These are phyloP conservation scores for Lachancea sp. DNA, from an alignment of 805 yeast genomes.

Conservation along the genomic window DNA sequence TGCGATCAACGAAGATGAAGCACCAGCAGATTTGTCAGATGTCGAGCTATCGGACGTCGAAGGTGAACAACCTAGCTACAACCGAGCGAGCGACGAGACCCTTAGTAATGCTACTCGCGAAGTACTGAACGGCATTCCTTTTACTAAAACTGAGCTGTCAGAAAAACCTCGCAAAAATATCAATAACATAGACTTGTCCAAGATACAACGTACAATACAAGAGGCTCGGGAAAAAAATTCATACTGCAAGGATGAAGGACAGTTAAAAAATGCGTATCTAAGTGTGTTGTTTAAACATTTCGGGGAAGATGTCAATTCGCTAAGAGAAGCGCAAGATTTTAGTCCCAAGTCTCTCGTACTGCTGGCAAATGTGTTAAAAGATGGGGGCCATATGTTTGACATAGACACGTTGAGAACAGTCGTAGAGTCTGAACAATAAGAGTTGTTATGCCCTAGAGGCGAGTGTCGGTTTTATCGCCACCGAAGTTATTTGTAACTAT, in stretches of 20 bases:
- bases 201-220: conserved; percentile 27
- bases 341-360: conserved; percentile 48
- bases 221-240: conserved; percentile 20
- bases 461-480: neutral
- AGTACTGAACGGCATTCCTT: conserved; percentile 21
- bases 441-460: neutral
- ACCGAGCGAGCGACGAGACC: conserved; percentile 11
- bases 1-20: conserved; percentile 5
- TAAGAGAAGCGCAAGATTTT: conserved; percentile 61
- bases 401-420: conserved; percentile 40
- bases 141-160: conserved; percentile 35
- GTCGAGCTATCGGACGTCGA: conserved; percentile 24
- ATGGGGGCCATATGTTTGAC: conserved; percentile 55
- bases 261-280: conserved; percentile 46
- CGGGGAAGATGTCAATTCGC: conserved; percentile 53
- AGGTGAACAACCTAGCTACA: neutral
- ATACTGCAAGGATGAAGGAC: conserved; percentile 11
- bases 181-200: conserved; percentile 27
- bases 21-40: conserved; percentile 31
- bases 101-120: conserved; percentile 20
- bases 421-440: conserved; percentile 20
- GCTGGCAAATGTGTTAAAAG: conserved; percentile 52
- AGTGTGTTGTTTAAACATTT: conserved; percentile 50
- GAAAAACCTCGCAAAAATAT: conserved; percentile 19
- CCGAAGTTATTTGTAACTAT: conserved; percentile 6